Base-by-base conservation (phyloP, 2,329 filamentous ascomycete species). In the Tolypocladium endophyticum region DNA sequence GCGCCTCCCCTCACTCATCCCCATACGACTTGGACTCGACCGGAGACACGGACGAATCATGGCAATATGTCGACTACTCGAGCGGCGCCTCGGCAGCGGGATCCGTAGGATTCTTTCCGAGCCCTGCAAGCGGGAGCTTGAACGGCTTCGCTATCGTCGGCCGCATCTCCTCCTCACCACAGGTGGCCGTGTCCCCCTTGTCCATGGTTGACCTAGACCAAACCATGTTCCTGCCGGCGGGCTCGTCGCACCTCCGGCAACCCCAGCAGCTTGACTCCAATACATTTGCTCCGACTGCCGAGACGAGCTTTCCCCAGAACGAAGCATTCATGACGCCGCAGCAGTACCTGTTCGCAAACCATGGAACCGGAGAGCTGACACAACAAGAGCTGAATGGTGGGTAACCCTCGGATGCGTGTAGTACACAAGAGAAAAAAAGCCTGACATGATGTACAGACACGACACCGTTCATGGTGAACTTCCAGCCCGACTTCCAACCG, bases 111-210 rank as follows among this genome's bases (percentile, higher is more conserved):
- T 79, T 81, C 61, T 70, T 79, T 23, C 75, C 77, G 33, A 82
- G 81, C 62, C 81, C 81, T 6, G 76, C 76, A 14, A 80, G 76
- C 64, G 75, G 76, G 18, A 83, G 81, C 61, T 68, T 83, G 64
- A 76, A 74, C 43, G 80, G 81, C 28, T 84, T 77, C 69, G 74
- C 73, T 16, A 69, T 83, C 52, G 69, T 83, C 55, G 73, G 76
- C 36, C 74, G 75, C 62, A 64, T 68, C 20, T 69, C 67, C 33
- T 67, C 64, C 41, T 65, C 65, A 38, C 72, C 70, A 20, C 69
- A 69, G 50, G 65, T 66, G 35, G 70, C 67, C 47, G 64, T 77
- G 45, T 81, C 79, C 28, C 79, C 78, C 3, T 64, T 79, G 28
- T 70, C 75, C 53, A 64, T 76, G 36, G 66, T 65, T 9, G 74